Evolutionary conservation across 1,139 yeast species (phyloP), one percentile per base, ranked within the genome.

Genomic region (Pichia cactophila): DNA sequence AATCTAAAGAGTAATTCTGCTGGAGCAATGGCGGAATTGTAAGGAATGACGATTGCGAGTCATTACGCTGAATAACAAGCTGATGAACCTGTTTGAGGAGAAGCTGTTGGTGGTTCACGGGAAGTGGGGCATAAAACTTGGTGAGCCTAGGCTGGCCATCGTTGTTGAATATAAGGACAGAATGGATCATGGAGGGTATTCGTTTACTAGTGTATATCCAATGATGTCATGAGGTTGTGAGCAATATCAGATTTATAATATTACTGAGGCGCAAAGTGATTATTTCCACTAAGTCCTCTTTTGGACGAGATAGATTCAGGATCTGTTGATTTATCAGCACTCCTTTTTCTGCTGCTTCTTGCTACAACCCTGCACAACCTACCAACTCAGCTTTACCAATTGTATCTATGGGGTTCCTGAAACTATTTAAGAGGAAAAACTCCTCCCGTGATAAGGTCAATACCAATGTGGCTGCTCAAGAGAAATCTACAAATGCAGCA

Each of bases 121-220:
- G 92, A 55, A 92, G 87, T 2, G 95, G 95, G 0, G 97, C 87
- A 65, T 94, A 92, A 69, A 92, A 94, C 66, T 89, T 89, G 70
- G 86, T 81, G 48, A 92, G 71, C 49, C 99, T 77, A 1, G 98
- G 97, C 48, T 87, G 77, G n/a, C 97, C 96, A 7, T 53, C 56
- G 17, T 52, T 55, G 42, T 55, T 55, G 42, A 55, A 55, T 64
- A 38, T 81, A 74, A 58, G 68, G 73, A 63, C 58, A 63, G 26
- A 52, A 65, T 20, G 78, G 78, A 81, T 73, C 79, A 49, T 50
- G 12, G 31, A 23, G 23, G 23, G 23, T 23, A 23, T 2, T 5
- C 5, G 23, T 23, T 23, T 4, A 23, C 5, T 23, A 5, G 5
- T 23, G 23, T 23, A 4, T 23, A 29, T 29, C 31, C 10, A 29